Conservation (phyloP, 2,329 filamentous ascomycete genomes). For the Aspergillus felis region DNA sequence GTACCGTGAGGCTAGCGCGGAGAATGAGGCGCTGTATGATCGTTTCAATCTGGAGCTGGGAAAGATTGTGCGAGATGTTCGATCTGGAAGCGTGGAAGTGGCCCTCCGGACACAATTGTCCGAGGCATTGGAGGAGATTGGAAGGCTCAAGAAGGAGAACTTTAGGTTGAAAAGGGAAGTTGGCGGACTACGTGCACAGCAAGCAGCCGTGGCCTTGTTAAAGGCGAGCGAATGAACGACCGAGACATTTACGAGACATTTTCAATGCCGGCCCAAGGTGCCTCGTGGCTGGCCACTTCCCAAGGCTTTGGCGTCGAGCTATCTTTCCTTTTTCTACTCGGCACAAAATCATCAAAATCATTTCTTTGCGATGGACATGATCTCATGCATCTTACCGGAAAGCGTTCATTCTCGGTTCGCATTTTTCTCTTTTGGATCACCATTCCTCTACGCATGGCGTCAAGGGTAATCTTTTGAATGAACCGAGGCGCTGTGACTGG, state of each 20-base stretch:
- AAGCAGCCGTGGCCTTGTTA: conserved; percentile 30
- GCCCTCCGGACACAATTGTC: conserved; percentile 68
- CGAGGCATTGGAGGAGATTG: conserved; percentile 72
- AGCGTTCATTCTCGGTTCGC: conserved; percentile 10
- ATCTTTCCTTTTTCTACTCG: not conserved
- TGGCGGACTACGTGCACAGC: conserved; percentile 59
- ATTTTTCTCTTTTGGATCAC: conserved; percentile 4
- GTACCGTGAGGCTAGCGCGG: conserved; percentile 79
- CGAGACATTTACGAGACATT: conserved; percentile 3
- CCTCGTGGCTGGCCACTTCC: conserved; percentile 8
- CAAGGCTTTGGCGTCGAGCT: not conserved
- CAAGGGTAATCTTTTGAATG: conserved; percentile 8
- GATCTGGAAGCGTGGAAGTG: conserved; percentile 72
- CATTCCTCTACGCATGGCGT: conserved; percentile 10
- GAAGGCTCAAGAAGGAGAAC: conserved; percentile 79
- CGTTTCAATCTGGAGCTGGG: conserved; percentile 87
- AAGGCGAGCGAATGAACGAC: conserved; percentile 26
- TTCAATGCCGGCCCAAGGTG: conserved; percentile 3
- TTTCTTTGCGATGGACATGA: conserved; percentile 12
- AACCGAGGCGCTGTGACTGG: not conserved
- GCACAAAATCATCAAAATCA: not conserved
- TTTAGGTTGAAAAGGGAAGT: conserved; percentile 77
- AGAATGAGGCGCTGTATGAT: conserved; percentile 90
- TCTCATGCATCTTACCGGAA: conserved; percentile 13
- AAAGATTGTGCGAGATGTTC: conserved; percentile 74